These are phyloP conservation scores for Chenopodium album DNA, from an alignment of 148 eudicot genomes.

Conservation along the genomic window DNA sequence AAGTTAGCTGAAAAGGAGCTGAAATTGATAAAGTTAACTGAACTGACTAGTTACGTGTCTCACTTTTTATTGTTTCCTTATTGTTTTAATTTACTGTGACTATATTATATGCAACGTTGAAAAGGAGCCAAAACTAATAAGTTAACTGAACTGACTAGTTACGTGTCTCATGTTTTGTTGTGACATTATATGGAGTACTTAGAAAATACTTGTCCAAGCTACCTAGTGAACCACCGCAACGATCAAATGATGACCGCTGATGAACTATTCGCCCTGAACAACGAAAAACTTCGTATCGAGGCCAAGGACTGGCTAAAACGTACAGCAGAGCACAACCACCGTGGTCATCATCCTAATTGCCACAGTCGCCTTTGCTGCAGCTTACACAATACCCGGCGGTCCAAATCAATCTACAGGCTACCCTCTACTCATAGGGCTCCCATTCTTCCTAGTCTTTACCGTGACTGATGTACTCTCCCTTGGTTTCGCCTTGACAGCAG, in stretches of 20 bases:
- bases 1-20: too few relatives aligned
- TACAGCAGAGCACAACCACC: slow-evolving; percentile 4
- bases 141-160: too few relatives aligned
- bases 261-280: slow-evolving; percentile 11
- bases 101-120: too few relatives aligned
- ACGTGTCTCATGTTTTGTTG: too few relatives aligned
- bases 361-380: slow-evolving; percentile 25
- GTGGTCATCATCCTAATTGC: slow-evolving; percentile 18
- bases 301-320: slow-evolving; percentile 9
- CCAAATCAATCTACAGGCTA: slow-evolving; percentile 13
- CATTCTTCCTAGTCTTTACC: slow-evolving; percentile 23
- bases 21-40: too few relatives aligned
- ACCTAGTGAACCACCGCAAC: slow-evolving; percentile 4
- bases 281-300: neutral
- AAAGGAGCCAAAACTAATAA: too few relatives aligned
- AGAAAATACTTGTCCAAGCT: neutral
- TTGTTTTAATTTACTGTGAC: too few relatives aligned
- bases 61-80: too few relatives aligned
- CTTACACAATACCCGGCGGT: slow-evolving; percentile 18
- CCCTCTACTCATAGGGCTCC: slow-evolving; percentile 11
- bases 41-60: too few relatives aligned
- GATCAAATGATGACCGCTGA: slow-evolving; percentile 3
- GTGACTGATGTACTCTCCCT: slow-evolving; percentile 14
- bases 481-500: slow-evolving; percentile 13
- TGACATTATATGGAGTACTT: neutral